Base-by-base conservation (phyloP, 1,139 yeast species). In the Barnettozyma hawaiiensis region DNA sequence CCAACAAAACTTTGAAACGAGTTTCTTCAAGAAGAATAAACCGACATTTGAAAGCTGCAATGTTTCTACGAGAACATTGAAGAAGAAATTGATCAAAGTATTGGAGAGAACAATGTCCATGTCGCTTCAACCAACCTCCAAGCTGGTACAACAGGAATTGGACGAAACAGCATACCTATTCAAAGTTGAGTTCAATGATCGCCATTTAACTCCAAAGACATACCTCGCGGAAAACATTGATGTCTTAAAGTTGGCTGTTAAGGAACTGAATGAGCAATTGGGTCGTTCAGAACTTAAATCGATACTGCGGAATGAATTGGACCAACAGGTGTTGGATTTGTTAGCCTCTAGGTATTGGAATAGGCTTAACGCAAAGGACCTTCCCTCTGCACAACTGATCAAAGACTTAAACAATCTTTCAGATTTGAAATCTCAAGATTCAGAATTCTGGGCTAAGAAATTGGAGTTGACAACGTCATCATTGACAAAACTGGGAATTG, bases 151-250 rank as follows among this genome's bases (percentile, higher is more conserved):
- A 50, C 92, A 81, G 58, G 98, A 92, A 62, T 73, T 89, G 42
- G 99, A 94, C 61, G 98, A 94, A 56, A 80, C 97, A 0, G 71
- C 95, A 2, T 94, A 94, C 60, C 82, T 84, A 60, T 92, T 87
- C 67, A 94, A 94, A 62, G 98, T 94, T 20, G 97, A 92, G 62
- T 94, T 89, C 62, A 92, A 94, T 60, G 99, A 94, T 62, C 77
- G 97, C 45, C 85, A 84, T 31, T 70, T 94, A 52, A 92, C 98
- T 0, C 95, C 97, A 11, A 94, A 89, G 55, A 86, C 95, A 50
- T 92, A 92, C 60, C 72, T 94, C 54, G 96, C 97, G 15, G 92
- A 86, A 55, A 87, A 94, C 44, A 78, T 92, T 36, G 98, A 94
- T 63, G 70, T 85, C 40, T 73, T 94, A 58, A 94, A 94, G 62